These are phyloP conservation scores for Aspergillaceae sp. DNA, from an alignment of 2,329 filamentous ascomycete species.

Conservation along the genomic window DNA sequence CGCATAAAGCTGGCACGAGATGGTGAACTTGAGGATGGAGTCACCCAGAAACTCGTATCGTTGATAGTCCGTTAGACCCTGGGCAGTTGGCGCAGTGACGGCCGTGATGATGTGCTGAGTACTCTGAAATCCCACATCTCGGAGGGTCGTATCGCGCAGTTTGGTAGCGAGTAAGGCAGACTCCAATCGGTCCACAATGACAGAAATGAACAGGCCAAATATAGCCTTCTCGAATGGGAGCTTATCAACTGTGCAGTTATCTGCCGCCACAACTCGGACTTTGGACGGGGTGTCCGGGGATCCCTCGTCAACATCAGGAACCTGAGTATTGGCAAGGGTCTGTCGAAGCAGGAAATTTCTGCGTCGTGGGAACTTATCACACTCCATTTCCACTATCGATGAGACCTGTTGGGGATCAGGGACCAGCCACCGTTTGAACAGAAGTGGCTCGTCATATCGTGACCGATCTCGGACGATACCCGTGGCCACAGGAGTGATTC, in stretches of 20 bases:
- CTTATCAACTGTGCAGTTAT: constrained; percentile 27
- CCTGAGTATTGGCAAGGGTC: constrained; percentile 2
- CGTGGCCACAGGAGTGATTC: not conserved
- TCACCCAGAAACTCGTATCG: constrained; percentile 83
- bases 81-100: constrained; percentile 57
- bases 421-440: constrained; percentile 19
- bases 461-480: constrained; percentile 22
- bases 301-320: constrained; percentile 1
- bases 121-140: constrained; percentile 46
- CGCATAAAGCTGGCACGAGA: constrained; percentile 57
- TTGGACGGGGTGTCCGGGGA: constrained; percentile 8
- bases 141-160: constrained; percentile 50
- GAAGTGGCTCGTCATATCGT: constrained; percentile 15
- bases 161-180: constrained; percentile 53
- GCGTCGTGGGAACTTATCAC: constrained; percentile 16
- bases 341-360: constrained; percentile 19
- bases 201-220: constrained; percentile 58
- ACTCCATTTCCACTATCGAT: constrained; percentile 17
- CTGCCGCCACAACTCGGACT: constrained; percentile 14
- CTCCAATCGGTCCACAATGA: constrained; percentile 62
- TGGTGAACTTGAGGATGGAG: constrained; percentile 66
- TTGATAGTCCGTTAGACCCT: constrained; percentile 63
- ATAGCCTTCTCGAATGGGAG: constrained; percentile 40
- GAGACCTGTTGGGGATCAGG: constrained; percentile 1
- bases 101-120: constrained; percentile 55